A percentile compares a stretch with the other conserved stretches of the same genome.
Evolutionary conservation across 768 basidiomycete species (phyloP).

Genomic region (Trametes elegans): DNA sequence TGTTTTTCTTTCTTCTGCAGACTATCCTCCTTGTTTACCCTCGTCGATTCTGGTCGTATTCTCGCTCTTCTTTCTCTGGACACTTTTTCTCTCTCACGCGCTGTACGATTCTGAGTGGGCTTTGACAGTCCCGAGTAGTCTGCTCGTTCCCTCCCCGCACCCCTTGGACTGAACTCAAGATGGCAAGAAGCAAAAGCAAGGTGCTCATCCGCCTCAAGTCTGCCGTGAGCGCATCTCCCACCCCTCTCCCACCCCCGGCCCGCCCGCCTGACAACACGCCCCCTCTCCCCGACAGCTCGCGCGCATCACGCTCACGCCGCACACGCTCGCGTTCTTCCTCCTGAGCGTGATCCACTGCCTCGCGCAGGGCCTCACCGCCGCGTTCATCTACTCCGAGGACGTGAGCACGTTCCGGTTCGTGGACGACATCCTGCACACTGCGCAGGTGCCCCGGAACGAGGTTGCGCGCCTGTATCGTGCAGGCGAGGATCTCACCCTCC

Average conservation of each 20-base stretch:
- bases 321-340: conserved; percentile 44
- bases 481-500: conserved; percentile 29
- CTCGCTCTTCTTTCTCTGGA: not conserved
- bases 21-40: not conserved
- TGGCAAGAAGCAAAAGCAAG: not conserved
- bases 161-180: not conserved
- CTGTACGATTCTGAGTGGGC: conserved; percentile 3
- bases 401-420: conserved; percentile 38
- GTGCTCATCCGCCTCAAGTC: conserved; percentile 10
- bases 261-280: not conserved
- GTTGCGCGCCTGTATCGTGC: conserved; percentile 31
- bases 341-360: conserved; percentile 48
- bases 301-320: conserved; percentile 31
- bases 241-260: not conserved
- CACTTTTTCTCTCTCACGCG: not conserved
- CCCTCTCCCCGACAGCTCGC: conserved; percentile 29
- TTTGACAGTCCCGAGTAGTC: conserved; percentile 21
- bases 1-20: not conserved
- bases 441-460: conserved; percentile 35
- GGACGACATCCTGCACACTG: conserved; percentile 36
- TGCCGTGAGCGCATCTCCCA: not conserved
- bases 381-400: conserved; percentile 50
- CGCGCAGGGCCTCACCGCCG: conserved; percentile 41
- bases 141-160: not conserved
- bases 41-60: not conserved